These are phyloP conservation scores for Schoenoplectus tabernaemontani DNA, from an alignment of 202 grass and related monocot genomes.

Conservation along the genomic window DNA sequence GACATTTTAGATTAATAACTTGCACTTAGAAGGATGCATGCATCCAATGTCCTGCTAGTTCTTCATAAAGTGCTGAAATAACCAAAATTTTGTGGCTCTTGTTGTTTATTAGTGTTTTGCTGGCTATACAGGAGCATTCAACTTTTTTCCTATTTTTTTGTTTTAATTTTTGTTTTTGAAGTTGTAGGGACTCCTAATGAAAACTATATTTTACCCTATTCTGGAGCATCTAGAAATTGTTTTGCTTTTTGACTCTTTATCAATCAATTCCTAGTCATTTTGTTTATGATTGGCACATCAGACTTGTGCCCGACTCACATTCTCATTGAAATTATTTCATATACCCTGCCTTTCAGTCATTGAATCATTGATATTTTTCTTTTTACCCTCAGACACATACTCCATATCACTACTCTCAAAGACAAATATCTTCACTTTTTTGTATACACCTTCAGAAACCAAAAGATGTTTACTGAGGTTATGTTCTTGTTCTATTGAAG, in stretches of 20 bases:
- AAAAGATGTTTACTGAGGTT: too few relatives aligned
- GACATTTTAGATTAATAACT: background rate
- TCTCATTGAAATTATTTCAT: background rate
- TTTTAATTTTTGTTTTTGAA: background rate
- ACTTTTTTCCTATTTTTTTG: background rate
- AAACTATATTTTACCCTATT: background rate
- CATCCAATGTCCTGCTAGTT: background rate
- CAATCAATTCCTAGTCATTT: constrained; percentile 14
- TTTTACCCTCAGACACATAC: background rate
- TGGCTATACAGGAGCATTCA: background rate
- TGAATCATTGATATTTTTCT: background rate
- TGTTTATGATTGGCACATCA: constrained; percentile 21
- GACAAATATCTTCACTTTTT: background rate
- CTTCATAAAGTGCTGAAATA: background rate
- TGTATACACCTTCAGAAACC: background rate
- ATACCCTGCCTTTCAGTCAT: background rate
- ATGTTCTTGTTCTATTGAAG: background rate
- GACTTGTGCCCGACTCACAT: background rate
- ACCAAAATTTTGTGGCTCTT: background rate
- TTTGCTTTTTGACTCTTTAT: background rate
- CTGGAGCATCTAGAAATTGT: background rate
- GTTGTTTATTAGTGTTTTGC: background rate
- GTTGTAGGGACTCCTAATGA: background rate
- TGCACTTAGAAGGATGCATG: background rate
- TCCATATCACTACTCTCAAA: background rate